phyloP scores from a whole-genome alignment of 768 basidiomycete genomes.

The Cyathus striatus region DNA sequence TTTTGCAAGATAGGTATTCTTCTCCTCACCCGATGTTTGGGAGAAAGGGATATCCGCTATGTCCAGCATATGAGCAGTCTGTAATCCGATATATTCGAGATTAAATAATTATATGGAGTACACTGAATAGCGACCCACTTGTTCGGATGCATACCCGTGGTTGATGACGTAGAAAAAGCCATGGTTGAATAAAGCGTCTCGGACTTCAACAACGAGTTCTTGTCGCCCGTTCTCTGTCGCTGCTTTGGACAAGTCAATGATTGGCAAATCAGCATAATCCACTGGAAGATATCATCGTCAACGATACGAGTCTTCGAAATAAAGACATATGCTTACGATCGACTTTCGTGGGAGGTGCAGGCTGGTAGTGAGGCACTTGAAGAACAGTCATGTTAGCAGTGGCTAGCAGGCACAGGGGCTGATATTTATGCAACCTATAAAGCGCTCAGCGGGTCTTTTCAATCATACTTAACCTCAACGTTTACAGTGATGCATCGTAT shows the following conservation, averaged over 20 bases:
- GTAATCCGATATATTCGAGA: neutral
- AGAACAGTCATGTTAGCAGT: neutral
- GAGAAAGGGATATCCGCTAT: no score
- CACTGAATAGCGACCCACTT: constrained; percentile 20
- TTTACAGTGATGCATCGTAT: no score
- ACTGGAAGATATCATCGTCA: constrained; percentile 9
- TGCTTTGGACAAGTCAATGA: constrained; percentile 41
- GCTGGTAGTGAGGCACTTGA: neutral
- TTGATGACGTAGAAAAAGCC: constrained; percentile 47
- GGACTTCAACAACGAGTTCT: constrained; percentile 29
- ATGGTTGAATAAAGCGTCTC: constrained; percentile 31
- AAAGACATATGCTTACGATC: neutral
- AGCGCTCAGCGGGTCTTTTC: no score
- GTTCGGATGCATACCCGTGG: constrained; percentile 37
- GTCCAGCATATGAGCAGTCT: no score
- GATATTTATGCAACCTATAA: no score
- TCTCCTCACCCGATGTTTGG: no score
- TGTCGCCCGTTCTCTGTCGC: constrained; percentile 27
- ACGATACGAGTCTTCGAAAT: neutral
- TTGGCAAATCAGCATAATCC: constrained; percentile 37
- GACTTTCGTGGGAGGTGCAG: neutral
- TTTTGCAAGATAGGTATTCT: no score
- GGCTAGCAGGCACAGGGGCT: no score
- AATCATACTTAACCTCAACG: no score
- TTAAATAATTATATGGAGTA: neutral